phyloP scores from a whole-genome alignment of 78 protist species.

The Salpingoeca rosetta region DNA sequence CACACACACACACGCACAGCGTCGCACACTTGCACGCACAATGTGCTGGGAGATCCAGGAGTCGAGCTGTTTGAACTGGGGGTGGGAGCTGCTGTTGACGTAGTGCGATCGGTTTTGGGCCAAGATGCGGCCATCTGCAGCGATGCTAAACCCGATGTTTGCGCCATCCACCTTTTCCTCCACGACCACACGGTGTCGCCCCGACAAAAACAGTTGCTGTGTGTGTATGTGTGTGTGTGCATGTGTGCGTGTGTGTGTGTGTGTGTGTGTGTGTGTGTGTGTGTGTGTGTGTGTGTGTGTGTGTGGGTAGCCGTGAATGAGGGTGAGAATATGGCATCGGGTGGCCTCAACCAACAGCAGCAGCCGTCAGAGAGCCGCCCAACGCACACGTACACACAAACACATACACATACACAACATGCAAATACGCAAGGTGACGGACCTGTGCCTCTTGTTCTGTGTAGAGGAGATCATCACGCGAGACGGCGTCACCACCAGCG shows the following conservation, averaged over 20 bases:
- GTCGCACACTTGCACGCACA: not conserved
- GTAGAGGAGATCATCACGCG: slow-evolving; percentile 28
- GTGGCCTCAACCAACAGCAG: too few species aligned
- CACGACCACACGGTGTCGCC: not conserved
- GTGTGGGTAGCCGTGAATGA: too few species aligned
- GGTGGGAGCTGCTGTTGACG: not conserved
- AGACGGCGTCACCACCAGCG: slow-evolving; percentile 16
- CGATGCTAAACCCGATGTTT: slow-evolving; percentile 20
- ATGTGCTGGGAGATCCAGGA: slow-evolving; percentile 1
- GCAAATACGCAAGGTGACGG: too few species aligned
- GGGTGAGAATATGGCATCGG: not conserved
- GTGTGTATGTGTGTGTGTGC: too few species aligned
- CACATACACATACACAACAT: too few species aligned
- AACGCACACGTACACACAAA: too few species aligned
- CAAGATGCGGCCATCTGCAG: not conserved
- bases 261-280: too few species aligned
- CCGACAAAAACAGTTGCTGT: too few species aligned
- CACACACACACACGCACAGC: too few species aligned
- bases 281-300: too few species aligned
- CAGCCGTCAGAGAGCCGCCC: too few species aligned
- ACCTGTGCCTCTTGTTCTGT: not conserved
- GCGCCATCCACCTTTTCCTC: slow-evolving; percentile 46
- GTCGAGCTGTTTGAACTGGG: slow-evolving; percentile 10
- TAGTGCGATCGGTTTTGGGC: slow-evolving; percentile 31
- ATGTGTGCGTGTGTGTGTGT: too few species aligned